Base-by-base conservation (phyloP, 208 protist species). In the Leishmania amazonensis region DNA sequence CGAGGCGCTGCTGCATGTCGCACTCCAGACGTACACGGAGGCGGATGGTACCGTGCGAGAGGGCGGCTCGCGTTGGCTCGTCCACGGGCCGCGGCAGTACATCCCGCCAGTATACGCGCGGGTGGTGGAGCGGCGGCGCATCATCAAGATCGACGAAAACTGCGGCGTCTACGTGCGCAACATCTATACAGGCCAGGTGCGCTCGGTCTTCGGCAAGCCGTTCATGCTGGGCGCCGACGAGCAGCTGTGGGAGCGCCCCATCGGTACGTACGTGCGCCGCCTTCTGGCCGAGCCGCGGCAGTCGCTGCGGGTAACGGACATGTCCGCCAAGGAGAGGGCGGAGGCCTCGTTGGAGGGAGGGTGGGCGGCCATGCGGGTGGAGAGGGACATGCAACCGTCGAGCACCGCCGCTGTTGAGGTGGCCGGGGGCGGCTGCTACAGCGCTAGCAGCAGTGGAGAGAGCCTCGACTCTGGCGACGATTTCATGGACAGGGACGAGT, bases 131-230 rank as follows among this genome's bases (percentile, higher is more conserved):
- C 92, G 88, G 47, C 93, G 98, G 15, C 87, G 80, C 40, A 76
- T 95, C 38, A 98, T 99, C 38, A 82, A 93, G 57, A 88, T 99
- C n/a, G 92, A 97, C 75, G 87, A 95, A 24, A 98, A 99, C 88
- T 89, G 98, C 74, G 99, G 98, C 74, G 98, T 99, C 62, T 99
- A 99, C 89, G 95, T 99, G 73, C 92, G 97, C 51, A 96, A 99
- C 85, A 90, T 85, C 45, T 87, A 87, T 53, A 97, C 97, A 9
- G 98, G 98, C 65, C 57, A 87, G n/a, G 77, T 96, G 24, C 67
- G 86, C 75, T 85, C 81, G 21, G 87, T 93, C 45, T 84, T 87
- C 65, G 94, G 93, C 5, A 64, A 75, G 15, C 81, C 93, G 1
- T 87, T 95, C 62, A 86, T 97, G 88, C 84, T 97, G 38, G 80